Evolutionary conservation across 1,139 yeast species (phyloP), one percentile per base, ranked within the genome.

Genomic region (Tardiomyces depauwii): DNA sequence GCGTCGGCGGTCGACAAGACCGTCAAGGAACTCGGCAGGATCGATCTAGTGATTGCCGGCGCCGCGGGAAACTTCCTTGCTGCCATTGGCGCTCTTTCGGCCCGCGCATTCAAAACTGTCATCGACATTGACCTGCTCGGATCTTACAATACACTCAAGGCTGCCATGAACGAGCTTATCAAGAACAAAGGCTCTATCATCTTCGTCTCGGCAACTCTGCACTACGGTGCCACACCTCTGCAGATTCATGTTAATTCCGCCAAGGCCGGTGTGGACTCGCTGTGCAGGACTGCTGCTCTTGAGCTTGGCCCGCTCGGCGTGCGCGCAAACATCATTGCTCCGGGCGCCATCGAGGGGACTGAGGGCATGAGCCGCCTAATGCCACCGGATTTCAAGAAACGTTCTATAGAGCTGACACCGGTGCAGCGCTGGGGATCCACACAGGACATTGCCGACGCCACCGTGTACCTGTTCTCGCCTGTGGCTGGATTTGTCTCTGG

Each of bases 11-110:
- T 77, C 1, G 74, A 73, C 13, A 58, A 61, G 42, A 79, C 96
- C 0, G 84, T 87, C 18, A 58, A 64, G 12, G 72, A 73, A 54
- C 73, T 86, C 51, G 95, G 94, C 7, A 67, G 74, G 51, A 81
- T 85, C 51, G 96, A 89, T 63, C 83, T 65, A 60, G 93, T 88
- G 40, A 82, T 89, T 63, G 89, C 93, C 40, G 97, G 96, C 18
- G 96, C 97, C 2, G 96, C 96, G 2, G 96, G 97, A 5, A 88
- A 88, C 69, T 89, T 88, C 59, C 64, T 89, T 52, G 71, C 88
- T 32, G 93, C 86, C 61, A 78, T 88, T 63, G 80, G 80, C 57
- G 81, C 80, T 55, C 67, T 88, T 53, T 82, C 93, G 1, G 63
- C 88, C 38, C 86, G 86, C 58, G 96, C 95, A 2, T 89, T 89